Conservation (phyloP, 2,329 filamentous ascomycete genomes). For the Albophoma yamanashiensis region DNA sequence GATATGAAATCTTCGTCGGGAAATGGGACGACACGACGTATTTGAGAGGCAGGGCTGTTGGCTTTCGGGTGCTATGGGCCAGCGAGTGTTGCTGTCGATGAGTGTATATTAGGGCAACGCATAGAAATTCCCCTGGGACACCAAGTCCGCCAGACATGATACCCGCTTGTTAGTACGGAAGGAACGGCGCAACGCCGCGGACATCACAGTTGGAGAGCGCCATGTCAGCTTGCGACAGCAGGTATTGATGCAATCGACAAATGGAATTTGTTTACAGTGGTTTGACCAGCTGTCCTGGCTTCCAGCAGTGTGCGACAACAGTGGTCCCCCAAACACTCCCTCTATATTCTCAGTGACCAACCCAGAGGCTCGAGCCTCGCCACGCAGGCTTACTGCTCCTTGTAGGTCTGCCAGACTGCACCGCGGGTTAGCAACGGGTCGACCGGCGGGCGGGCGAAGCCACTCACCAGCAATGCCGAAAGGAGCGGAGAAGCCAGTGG, state of each 20-base stretch:
- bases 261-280: conserved; percentile 14
- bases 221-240: not conserved
- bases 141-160: not conserved
- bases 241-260: conserved; percentile 7
- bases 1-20: conserved; percentile 17
- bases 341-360: conserved; percentile 9
- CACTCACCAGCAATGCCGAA: conserved; percentile 53
- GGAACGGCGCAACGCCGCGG: not conserved
- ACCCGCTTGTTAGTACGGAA: not conserved
- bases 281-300: conserved; percentile 14
- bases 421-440: conserved; percentile 1
- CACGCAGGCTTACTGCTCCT: conserved; percentile 21
- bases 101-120: not conserved
- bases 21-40: conserved; percentile 13
- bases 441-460: conserved; percentile 6
- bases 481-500: conserved; percentile 46
- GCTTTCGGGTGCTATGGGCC: conserved; percentile 16
- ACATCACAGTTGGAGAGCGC: not conserved
- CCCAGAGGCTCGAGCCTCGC: conserved; percentile 5
- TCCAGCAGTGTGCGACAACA: conserved; percentile 22
- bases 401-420: conserved; percentile 38
- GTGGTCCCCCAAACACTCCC: conserved; percentile 11
- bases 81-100: not conserved
- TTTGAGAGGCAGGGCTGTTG: conserved; percentile 15
- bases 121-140: not conserved